Evolutionary conservation across 208 protist genomes (phyloP).

Genomic region (Phytomonas sp.): DNA sequence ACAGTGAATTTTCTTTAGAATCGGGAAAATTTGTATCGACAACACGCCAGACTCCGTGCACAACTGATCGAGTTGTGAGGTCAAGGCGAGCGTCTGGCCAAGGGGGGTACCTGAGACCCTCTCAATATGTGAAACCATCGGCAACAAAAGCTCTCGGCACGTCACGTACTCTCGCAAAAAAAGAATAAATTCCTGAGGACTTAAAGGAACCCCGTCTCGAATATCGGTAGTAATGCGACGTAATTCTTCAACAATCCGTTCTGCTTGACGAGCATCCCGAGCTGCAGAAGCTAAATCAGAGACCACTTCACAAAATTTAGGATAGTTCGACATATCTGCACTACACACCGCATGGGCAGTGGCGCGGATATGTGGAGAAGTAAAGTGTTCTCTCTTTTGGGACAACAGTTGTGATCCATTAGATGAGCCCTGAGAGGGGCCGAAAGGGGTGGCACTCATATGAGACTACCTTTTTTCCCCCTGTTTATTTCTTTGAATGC

Average conservation of each 20-base stretch:
- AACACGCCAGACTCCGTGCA: slow-evolving; percentile 46
- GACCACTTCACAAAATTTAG: background rate
- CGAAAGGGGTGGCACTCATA: background rate
- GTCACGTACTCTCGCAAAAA: slow-evolving; percentile 55
- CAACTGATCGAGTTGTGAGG: slow-evolving; percentile 47
- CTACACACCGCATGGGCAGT: background rate
- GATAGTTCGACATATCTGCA: background rate
- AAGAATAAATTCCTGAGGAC: slow-evolving; percentile 35
- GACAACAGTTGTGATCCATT: background rate
- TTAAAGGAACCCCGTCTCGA: slow-evolving; percentile 39
- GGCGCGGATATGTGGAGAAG: background rate
- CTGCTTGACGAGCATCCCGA: slow-evolving; percentile 14
- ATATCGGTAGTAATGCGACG: slow-evolving; percentile 48
- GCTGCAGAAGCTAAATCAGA: background rate
- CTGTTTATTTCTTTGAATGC: background rate
- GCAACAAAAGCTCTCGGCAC: slow-evolving; percentile 52
- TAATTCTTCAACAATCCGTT: slow-evolving; percentile 21
- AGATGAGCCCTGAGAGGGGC: background rate
- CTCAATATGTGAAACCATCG: slow-evolving; percentile 37
- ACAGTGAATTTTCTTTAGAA: slow-evolving; percentile 46
- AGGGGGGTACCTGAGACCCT: slow-evolving; percentile 25
- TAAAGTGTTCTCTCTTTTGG: background rate
- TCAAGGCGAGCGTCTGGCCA: slow-evolving; percentile 43
- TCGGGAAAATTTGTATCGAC: slow-evolving; percentile 38
- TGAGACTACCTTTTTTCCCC: background rate